These are phyloP conservation scores for Crithidia brevicula DNA, from an alignment of 208 protist species.

Conservation along the genomic window DNA sequence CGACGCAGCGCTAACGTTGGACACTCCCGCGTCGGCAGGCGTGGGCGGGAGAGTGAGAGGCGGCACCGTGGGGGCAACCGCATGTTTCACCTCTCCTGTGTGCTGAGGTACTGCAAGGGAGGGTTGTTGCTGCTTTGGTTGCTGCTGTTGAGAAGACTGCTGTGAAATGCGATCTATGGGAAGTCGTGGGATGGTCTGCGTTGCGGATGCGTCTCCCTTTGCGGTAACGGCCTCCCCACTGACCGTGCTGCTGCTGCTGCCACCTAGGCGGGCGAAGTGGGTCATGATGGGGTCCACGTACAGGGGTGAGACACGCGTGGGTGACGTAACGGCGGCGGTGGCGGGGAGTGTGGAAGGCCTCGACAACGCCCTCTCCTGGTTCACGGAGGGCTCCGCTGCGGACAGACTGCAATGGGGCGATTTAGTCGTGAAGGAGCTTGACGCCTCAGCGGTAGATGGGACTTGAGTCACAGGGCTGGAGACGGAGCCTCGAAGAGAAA, in stretches of 20 bases:
- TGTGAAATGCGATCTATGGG: not conserved
- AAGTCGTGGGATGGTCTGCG: not conserved
- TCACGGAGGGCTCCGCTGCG: not conserved
- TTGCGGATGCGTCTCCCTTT: not conserved
- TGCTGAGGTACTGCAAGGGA: not conserved
- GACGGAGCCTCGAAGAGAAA: not conserved
- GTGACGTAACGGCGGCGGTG: not conserved
- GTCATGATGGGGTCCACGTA: not conserved
- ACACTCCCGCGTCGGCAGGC: not conserved
- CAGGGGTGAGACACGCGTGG: not conserved
- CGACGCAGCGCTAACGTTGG: not conserved
- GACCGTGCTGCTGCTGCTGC: not conserved
- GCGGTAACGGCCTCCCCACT: not conserved
- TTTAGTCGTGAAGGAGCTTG: not conserved
- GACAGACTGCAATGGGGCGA: not conserved
- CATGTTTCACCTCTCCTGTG: too few relatives aligned
- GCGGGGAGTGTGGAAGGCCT: not conserved
- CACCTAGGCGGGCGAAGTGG: not conserved
- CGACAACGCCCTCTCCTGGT: not conserved
- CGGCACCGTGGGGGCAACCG: not conserved
- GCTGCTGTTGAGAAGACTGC: too few relatives aligned
- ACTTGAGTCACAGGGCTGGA: not conserved
- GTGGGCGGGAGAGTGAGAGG: not conserved
- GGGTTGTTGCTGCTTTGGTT: not conserved
- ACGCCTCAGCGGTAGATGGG: not conserved